A percentile compares a stretch with the other conserved stretches of the same genome.
Conservation (phyloP, 2,329 filamentous ascomycete genomes). For the Cordyceps cicadae region DNA sequence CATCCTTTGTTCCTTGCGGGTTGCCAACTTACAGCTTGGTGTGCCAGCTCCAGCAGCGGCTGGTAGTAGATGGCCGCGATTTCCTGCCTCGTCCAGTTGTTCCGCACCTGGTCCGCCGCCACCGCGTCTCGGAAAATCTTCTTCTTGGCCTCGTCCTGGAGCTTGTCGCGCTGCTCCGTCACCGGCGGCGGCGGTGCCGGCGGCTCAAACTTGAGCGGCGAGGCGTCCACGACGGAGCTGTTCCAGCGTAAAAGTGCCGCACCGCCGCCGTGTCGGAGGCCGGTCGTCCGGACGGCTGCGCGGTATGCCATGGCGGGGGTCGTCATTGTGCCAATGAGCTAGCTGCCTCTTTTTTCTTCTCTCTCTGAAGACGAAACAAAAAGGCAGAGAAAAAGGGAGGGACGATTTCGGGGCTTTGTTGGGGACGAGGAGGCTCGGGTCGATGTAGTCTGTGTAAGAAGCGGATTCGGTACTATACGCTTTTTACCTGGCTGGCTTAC, state of each 20-base stretch:
- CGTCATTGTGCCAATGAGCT: not conserved
- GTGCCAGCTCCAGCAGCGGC: slow-evolving; percentile 70
- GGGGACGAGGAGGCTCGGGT: not conserved
- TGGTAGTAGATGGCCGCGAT: slow-evolving; percentile 75
- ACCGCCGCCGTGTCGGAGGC: slow-evolving; percentile 7
- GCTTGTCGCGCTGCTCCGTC: not conserved
- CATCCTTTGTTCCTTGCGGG: not conserved
- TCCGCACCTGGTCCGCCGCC: slow-evolving; percentile 52
- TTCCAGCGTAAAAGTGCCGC: slow-evolving; percentile 12
- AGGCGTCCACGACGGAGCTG: slow-evolving; percentile 10
- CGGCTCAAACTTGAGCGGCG: slow-evolving; percentile 10
- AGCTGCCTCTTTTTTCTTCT: no score
- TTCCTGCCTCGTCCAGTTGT: slow-evolving; percentile 74
- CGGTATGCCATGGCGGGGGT: slow-evolving; percentile 10
- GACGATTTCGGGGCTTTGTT: not conserved
- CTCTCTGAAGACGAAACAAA: not conserved
- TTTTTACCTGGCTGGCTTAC: not conserved
- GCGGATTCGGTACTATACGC: not conserved
- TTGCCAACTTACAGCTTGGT: slow-evolving; percentile 53
- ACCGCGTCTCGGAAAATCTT: slow-evolving; percentile 44
- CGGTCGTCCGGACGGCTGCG: not conserved
- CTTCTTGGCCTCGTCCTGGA: slow-evolving; percentile 11
- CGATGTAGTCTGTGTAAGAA: not conserved
- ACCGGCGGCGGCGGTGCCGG: not conserved
- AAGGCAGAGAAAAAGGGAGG: not conserved